A percentile compares a stretch with the other conserved stretches of the same genome.
Conservation (phyloP, 1,284 basidiomycete genomes). For the Boletus hoseneyae region DNA sequence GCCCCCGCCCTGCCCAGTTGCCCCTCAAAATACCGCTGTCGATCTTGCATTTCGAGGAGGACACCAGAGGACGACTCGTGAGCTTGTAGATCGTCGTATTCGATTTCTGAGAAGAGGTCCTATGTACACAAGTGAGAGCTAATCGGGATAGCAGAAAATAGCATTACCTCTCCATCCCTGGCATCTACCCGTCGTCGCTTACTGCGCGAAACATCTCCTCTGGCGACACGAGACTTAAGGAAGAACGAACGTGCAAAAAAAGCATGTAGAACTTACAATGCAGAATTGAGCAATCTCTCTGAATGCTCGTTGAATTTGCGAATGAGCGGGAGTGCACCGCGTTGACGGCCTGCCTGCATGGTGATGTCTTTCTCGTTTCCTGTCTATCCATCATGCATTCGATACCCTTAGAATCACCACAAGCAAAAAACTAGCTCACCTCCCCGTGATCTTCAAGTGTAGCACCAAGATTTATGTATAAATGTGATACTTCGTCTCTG, state of each 20-base stretch:
- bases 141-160: constrained; percentile 9
- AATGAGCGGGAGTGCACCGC: constrained; percentile 87
- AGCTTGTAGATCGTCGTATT: constrained; percentile 83
- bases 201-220: constrained; percentile 53
- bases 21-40: constrained; percentile 73
- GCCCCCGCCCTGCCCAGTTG: constrained; percentile 40
- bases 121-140: constrained; percentile 18
- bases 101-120: constrained; percentile 69
- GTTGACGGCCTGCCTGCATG: constrained; percentile 92
- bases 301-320: constrained; percentile 98
- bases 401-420: not conserved
- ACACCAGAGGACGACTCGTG: constrained; percentile 65
- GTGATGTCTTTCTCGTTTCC: constrained; percentile 89
- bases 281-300: constrained; percentile 78
- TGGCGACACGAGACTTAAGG: constrained; percentile 25
- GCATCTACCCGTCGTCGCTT: constrained; percentile 58
- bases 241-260: not conserved
- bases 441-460: constrained; percentile 92
- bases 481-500: constrained; percentile 66
- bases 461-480: constrained; percentile 83
- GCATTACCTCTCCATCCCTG: constrained; percentile 33
- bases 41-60: constrained; percentile 78
- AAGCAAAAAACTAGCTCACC: constrained; percentile 38
- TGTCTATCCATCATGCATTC: constrained; percentile 45
- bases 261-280: constrained; percentile 47